Base-by-base conservation (phyloP, 2,329 filamentous ascomycete genomes). In the Kalmusia sp. region DNA sequence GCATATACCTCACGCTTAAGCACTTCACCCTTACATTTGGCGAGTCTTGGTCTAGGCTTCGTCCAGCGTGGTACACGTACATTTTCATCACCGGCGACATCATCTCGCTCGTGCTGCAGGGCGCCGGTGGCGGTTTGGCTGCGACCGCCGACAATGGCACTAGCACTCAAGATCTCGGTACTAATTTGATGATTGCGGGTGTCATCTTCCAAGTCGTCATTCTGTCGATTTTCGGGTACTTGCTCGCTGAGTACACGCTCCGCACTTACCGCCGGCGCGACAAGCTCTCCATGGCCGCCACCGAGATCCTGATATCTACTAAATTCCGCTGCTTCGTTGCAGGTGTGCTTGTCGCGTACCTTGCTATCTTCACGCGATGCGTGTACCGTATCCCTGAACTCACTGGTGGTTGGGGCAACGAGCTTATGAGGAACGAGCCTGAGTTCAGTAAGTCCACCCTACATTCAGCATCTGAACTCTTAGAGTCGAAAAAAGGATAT, bases 31-130 rank as follows among this genome's bases (percentile, higher is more conserved):
- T 82, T n/a, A 76, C 78, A 43, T 83, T 85, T 49, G 84, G 84
- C 34, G 56, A 65, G 33, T 48, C 52, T 0, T 68, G 67, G 62
- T 72, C 68, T 1, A 56, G 67, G 21, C 57, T 76, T 3, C 55
- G 56, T 6, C 66, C 72, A 0, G 59, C 55, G 4, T 68, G 79
- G 47, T 86, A 85, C 67, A 85, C 84, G 9, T 80, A 80, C 68
- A 79, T 86, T 54, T 87, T 87, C 71, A 82, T 87, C 58, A 64
- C 74, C n/a, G 84, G 81, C 62, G 85, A 87, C 58, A 58, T 87
- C 35, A 61, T 84, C 48, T 83, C 80, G n/a, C 78, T 88, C n/a
- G 58, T 84, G 11, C 70, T 87, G 4, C 85, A 87, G 67, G 83
- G 82, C 4, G 77, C 77, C 6, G 84, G 84, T 11, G 84, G 85